These are phyloP conservation scores for Penicillium sclerotigenum DNA, from an alignment of 2,329 filamentous ascomycete genomes.

Conservation along the genomic window DNA sequence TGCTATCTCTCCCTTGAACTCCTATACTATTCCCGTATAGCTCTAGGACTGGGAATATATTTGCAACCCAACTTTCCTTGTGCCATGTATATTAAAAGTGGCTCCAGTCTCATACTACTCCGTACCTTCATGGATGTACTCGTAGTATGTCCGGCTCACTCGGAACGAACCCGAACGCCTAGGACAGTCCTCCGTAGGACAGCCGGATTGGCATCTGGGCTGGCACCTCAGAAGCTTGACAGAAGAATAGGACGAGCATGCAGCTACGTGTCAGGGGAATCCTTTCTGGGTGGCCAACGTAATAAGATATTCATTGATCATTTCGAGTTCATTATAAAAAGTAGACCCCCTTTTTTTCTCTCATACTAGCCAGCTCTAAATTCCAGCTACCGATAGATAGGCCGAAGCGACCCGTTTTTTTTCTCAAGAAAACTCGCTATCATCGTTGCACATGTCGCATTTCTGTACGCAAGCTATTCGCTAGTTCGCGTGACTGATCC, in stretches of 20 bases:
- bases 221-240: background rate
- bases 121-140: background rate
- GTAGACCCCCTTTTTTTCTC: too few species aligned
- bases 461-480: background rate
- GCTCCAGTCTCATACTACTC: background rate
- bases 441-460: background rate
- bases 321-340: background rate
- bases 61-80: too few species aligned
- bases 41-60: too few species aligned
- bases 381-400: background rate
- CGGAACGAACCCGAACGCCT: slow-evolving; percentile 2
- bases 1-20: background rate
- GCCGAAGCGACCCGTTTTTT: background rate
- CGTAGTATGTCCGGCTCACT: background rate
- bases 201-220: slow-evolving; percentile 1
- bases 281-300: background rate
- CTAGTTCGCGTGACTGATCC: background rate
- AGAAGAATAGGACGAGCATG: background rate
- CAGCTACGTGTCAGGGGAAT: background rate
- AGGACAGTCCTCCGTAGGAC: slow-evolving; percentile 8
- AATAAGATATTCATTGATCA: background rate
- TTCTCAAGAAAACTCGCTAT: background rate
- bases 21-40: background rate
- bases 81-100: background rate
- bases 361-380: background rate